phyloP scores from a whole-genome alignment of 805 yeast species.

The Saturnispora zaruensis region DNA sequence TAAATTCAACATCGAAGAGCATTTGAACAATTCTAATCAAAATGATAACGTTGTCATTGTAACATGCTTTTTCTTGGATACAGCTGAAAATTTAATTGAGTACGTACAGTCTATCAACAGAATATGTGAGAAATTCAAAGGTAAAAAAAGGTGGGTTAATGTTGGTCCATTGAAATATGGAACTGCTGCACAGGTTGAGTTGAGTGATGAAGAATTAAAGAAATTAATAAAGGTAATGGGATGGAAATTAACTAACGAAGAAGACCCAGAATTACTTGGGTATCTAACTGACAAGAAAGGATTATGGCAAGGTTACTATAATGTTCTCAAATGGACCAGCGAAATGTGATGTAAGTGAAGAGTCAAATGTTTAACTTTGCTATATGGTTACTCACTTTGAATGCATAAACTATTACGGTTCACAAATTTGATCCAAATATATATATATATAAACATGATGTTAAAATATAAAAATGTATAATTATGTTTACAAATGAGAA shows the following conservation, averaged over 20 bases:
- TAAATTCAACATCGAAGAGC: conserved; percentile 33
- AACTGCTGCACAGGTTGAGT: conserved; percentile 67
- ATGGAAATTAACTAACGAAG: conserved; percentile 43
- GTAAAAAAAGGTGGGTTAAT: conserved; percentile 67
- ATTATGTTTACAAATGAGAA: background rate
- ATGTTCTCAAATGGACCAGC: conserved; percentile 49
- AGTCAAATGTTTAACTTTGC: background rate
- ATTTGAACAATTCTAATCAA: conserved; percentile 7
- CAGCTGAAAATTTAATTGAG: conserved; percentile 78
- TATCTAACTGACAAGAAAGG: conserved; percentile 60
- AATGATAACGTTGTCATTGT: conserved; percentile 46
- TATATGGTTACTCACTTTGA: background rate
- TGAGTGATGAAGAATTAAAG: conserved; percentile 61
- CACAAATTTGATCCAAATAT: background rate
- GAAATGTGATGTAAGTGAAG: conserved; percentile 13
- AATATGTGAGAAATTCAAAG: conserved; percentile 27
- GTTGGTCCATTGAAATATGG: conserved; percentile 93
- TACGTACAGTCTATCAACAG: conserved; percentile 59
- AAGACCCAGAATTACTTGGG: conserved; percentile 38
- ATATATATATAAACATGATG: background rate
- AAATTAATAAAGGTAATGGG: conserved; percentile 48
- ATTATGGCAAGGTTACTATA: conserved; percentile 73
- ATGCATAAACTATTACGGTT: background rate
- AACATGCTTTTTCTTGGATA: conserved; percentile 77
- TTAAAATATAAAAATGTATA: too few species aligned